Conservation (phyloP, 768 basidiomycete species). For the Tulasnella sp. region DNA sequence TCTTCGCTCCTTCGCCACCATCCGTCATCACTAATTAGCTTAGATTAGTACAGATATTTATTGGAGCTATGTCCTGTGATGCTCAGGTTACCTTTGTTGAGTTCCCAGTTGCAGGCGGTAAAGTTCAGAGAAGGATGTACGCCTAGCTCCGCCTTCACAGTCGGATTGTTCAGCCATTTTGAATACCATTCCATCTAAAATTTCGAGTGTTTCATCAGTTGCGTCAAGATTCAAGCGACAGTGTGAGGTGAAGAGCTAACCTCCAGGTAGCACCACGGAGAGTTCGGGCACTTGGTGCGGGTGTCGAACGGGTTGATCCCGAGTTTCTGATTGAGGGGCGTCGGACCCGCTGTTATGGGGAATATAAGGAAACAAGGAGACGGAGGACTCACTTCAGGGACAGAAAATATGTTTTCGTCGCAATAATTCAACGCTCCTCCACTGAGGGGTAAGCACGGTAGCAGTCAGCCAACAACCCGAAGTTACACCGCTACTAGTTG, state of each 20-base stretch:
- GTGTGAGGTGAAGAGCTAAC: not conserved
- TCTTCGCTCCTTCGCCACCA: conserved; percentile 75
- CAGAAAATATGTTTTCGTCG: not conserved
- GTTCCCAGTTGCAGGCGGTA: conserved; percentile 45
- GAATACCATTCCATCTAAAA: conserved; percentile 74
- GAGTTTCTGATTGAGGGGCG: conserved; percentile 41
- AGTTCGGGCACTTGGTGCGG: conserved; percentile 63
- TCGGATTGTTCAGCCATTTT: conserved; percentile 74
- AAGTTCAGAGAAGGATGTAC: conserved; percentile 60
- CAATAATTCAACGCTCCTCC: not conserved
- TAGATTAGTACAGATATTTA: not conserved
- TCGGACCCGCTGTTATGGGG: not conserved
- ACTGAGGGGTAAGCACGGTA: not conserved
- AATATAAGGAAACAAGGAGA: not conserved
- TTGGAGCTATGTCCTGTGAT: not conserved
- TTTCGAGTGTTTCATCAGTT: not conserved
- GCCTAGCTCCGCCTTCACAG: conserved; percentile 74
- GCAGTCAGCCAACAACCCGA: not conserved
- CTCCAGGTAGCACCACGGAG: conserved; percentile 59
- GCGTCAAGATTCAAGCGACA: not conserved
- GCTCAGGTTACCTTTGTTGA: conserved; percentile 56
- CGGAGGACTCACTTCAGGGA: not conserved
- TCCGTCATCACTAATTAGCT: not conserved
- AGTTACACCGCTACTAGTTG: not conserved
- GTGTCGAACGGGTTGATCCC: conserved; percentile 90